Evolutionary conservation across 2,329 filamentous ascomycete genomes (phyloP), one percentile per base, ranked within the genome.

Genomic region (Hymenoscyphus scutula): DNA sequence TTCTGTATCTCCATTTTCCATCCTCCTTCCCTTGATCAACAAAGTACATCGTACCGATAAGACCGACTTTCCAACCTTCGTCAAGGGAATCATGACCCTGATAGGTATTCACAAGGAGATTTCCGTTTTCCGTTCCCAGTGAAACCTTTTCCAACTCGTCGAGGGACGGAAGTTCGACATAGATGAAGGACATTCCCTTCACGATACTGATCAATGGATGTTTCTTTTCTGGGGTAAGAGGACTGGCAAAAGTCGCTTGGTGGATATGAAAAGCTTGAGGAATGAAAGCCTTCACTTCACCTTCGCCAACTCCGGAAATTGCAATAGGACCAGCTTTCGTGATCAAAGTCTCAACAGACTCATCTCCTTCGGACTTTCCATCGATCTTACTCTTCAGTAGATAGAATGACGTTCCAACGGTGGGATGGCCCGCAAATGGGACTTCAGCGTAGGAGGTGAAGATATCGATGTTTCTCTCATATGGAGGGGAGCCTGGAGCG

Each of bases 121-220:
- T 68, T 8, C 30, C 34, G 69, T 3, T 68, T 67, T 32, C 75
- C 67, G 53, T 34, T 8, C 32, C 32, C 0, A 34, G 23, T 2
- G 79, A 25, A 2, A 62, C 67, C 30, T 63, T 59, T 0, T 27
- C 63, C 0, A 71, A 78, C 7, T 82, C 80, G 32, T 85, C 84
- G 10, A 91, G 74, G 60, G 80, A 81, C 0, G 83, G 78, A 25
- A 95, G 78, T 67, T 84, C 77, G 15, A 89, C 78, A 34, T 91
- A 81, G n/a, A 85, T 75, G 74, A 92, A 92, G 0, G 84, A 84
- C 87, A 93, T 89, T 56, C 90, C 90, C 53, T 84, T 85, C 38
- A 92, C 89, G 54, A 92, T 84, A 66, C 83, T 87, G 61, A 86
- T 80, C 19, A 84, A 70, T 1, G 67, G 64, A 34, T 15, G 82